These are phyloP conservation scores for Tilletiopsis washingtonensis DNA, from an alignment of 1,284 basidiomycete genomes.

Conservation along the genomic window DNA sequence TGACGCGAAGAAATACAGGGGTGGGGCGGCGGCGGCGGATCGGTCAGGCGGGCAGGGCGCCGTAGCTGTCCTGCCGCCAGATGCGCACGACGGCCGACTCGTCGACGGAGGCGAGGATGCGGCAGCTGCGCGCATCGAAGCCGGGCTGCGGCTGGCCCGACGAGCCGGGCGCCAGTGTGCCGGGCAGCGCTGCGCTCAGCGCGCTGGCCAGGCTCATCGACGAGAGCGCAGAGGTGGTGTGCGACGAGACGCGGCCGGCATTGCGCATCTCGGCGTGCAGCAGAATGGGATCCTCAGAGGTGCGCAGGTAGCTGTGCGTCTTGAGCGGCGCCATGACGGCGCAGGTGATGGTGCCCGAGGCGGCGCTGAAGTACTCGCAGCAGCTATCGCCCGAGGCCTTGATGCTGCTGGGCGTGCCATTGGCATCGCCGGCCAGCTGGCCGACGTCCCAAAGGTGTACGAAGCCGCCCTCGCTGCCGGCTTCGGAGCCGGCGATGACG, in stretches of 20 bases:
- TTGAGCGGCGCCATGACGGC: conserved; percentile 24
- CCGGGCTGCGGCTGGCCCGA: conserved; percentile 1
- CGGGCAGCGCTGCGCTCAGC: background rate
- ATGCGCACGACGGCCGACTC: conserved; percentile 17
- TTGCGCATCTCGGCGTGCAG: background rate
- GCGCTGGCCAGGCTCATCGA: too few relatives aligned
- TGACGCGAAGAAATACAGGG: too few relatives aligned
- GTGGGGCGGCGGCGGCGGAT: too few relatives aligned
- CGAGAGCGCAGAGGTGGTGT: too few relatives aligned
- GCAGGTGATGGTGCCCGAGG: conserved; percentile 20
- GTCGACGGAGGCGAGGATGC: conserved; percentile 30
- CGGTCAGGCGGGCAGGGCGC: too few relatives aligned
- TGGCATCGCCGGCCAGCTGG: conserved; percentile 4
- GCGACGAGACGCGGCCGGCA: background rate
- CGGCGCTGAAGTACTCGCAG: conserved; percentile 20
- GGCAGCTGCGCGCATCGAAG: conserved; percentile 1
- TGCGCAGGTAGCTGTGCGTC: conserved; percentile 12
- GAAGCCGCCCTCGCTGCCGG: conserved; percentile 17
- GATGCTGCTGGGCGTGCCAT: background rate
- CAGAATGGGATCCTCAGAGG: conserved; percentile 19
- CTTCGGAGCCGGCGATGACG: conserved; percentile 46
- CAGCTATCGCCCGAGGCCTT: conserved; percentile 5
- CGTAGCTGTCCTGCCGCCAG: conserved; percentile 29
- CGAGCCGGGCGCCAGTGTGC: background rate
- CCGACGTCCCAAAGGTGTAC: conserved; percentile 39